Conservation (phyloP, 306 rosid species). For the Myrica gale region DNA sequence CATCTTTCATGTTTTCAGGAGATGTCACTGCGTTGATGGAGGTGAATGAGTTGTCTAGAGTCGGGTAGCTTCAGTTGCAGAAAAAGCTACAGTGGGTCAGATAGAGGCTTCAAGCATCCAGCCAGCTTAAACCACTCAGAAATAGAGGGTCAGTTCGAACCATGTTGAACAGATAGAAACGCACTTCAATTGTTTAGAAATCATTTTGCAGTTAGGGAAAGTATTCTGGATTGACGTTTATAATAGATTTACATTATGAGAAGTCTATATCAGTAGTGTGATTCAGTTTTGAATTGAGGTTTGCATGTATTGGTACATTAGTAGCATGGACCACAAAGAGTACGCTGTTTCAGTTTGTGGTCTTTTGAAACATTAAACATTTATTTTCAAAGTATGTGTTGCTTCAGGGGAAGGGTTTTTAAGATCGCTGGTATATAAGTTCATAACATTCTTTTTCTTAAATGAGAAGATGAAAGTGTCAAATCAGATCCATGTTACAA, state of each 20-base stretch:
- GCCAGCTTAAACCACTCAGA: conserved; percentile 18
- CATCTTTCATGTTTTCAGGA: conserved; percentile 18
- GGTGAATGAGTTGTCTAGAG: conserved; percentile 24
- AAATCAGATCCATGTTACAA: too few species aligned
- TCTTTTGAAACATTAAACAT: too few species aligned
- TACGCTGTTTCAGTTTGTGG: neutral
- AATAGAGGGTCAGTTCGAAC: conserved; percentile 13
- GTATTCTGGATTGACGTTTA: neutral
- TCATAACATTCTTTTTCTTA: too few species aligned
- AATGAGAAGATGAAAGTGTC: too few species aligned
- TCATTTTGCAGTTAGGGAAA: conserved; percentile 9
- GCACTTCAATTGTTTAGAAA: conserved; percentile 1
- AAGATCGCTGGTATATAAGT: too few species aligned
- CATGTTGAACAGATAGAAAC: too few species aligned
- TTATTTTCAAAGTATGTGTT: too few species aligned
- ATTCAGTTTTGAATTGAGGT: neutral
- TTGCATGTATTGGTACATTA: neutral
- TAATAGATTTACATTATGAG: neutral
- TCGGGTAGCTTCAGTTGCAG: conserved; percentile 12
- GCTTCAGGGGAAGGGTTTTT: too few species aligned
- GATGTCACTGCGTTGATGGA: conserved; percentile 19
- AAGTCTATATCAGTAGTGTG: neutral
- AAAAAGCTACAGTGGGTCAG: conserved; percentile 14
- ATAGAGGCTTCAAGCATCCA: conserved; percentile 24
- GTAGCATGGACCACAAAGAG: neutral